phyloP scores from a whole-genome alignment of 306 rosid genomes.

The Hippophae tibetana region DNA sequence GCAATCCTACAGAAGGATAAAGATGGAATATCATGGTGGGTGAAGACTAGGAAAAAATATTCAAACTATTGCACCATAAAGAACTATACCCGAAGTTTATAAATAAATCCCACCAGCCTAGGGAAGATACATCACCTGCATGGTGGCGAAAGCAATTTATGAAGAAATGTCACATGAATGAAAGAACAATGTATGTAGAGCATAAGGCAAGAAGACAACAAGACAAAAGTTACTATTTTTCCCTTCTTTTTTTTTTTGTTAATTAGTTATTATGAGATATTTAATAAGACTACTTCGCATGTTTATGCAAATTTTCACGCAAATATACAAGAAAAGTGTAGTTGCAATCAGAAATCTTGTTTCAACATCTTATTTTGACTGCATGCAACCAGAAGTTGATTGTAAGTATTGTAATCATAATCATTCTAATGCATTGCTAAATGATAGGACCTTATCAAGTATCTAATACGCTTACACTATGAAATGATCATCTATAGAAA shows the following conservation, averaged over 20 bases:
- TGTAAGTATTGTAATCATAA: too few species aligned
- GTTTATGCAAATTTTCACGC: background rate
- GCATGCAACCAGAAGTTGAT: too few species aligned
- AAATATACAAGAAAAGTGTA: background rate
- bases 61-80: slow-evolving; percentile 7
- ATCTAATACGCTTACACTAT: too few species aligned
- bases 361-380: too few species aligned
- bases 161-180: background rate
- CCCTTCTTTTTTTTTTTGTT: too few species aligned
- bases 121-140: slow-evolving; percentile 81
- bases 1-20: slow-evolving; percentile 60
- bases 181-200: background rate
- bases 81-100: slow-evolving; percentile 66
- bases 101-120: slow-evolving; percentile 98
- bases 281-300: background rate
- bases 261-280: background rate
- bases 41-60: slow-evolving; percentile 3
- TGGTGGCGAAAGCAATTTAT: slow-evolving; percentile 10
- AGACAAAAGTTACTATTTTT: too few species aligned
- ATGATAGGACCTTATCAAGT: too few species aligned
- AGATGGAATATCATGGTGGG: slow-evolving; percentile 13
- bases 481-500: too few species aligned
- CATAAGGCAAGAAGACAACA: background rate
- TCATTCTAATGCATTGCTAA: too few species aligned
- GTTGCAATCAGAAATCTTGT: too few species aligned